A percentile compares a stretch with the other conserved stretches of the same genome.
phyloP scores from a whole-genome alignment of 805 yeast genomes.

The Blastobotrys peoriensis region DNA sequence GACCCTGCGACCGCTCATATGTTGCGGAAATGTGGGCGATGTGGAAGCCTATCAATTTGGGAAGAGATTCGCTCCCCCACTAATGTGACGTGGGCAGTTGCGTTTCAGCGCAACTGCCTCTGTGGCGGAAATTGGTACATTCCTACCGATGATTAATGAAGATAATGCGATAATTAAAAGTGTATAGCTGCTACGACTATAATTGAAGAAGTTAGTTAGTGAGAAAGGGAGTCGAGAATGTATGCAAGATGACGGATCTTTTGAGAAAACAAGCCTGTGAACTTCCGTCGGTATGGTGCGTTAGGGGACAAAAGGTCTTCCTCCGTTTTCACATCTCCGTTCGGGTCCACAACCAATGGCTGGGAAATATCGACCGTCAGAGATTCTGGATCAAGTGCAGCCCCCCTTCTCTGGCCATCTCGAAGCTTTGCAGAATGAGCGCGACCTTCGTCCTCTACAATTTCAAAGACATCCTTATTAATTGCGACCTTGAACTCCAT shows the following conservation, averaged over 20 bases:
- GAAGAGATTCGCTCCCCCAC: constrained; percentile 32
- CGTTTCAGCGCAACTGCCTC: constrained; percentile 65
- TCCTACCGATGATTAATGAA: neutral
- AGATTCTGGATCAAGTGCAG: constrained; percentile 23
- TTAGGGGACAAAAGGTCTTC: constrained; percentile 26
- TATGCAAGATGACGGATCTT: constrained; percentile 17
- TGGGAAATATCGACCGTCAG: constrained; percentile 14
- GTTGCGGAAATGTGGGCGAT: constrained; percentile 43
- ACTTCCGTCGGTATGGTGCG: too few relatives aligned
- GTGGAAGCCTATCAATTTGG: constrained; percentile 43
- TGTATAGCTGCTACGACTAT: too few relatives aligned
- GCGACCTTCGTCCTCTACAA: constrained; percentile 48
- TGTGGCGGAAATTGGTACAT: constrained; percentile 69
- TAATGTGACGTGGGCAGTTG: constrained; percentile 47
- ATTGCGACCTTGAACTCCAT: constrained; percentile 47
- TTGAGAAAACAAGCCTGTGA: constrained; percentile 6
- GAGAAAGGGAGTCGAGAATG: constrained; percentile 4
- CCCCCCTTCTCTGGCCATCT: constrained; percentile 32
- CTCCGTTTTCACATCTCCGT: constrained; percentile 26
- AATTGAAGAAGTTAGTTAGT: too few relatives aligned
- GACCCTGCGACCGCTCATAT: constrained; percentile 32
- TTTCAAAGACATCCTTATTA: constrained; percentile 48
- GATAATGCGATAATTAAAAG: neutral
- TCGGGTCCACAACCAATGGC: constrained; percentile 15
- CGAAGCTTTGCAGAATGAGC: constrained; percentile 30